Base-by-base conservation (phyloP, 2,329 filamentous ascomycete genomes). In the Pezizomycotina sp. region DNA sequence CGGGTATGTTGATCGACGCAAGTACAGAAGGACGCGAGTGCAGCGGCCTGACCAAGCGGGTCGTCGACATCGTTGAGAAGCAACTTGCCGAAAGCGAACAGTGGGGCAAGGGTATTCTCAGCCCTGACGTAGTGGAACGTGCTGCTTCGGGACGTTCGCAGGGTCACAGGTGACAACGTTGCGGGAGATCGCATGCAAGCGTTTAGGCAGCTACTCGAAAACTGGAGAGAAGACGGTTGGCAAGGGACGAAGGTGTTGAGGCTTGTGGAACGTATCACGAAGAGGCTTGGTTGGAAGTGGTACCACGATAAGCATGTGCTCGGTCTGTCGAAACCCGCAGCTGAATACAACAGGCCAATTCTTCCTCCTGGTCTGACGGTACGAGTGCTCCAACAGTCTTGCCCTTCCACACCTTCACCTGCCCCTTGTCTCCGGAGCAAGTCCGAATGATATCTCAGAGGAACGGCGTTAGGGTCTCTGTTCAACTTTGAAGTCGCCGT, bases 401-500 rank as follows among this genome's bases (percentile, higher is more conserved):
- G 1, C 89, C 89, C 0, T 98, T 98, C 53, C 89, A 98, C 56
- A 95, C 89, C 0, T 98, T 98, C 53, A 98, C 89, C 1, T 92
- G 80, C 47, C 89, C 89, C 0, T 64, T 98, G 47, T 83, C 81
- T 5, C 83, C 89, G 3, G 82, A 79, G 55, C 81, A 93, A 48
- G 82, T 98, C 42, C 77, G 89, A 10, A 71, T 79, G 53, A 98
- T 98, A 46, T 95, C 89, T 6, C 86, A 95, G 56, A 71, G 89
- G 15, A 98, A 98, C 53, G 89, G 82, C 2, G 65, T 91, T 20
- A 75, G 89, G 24, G 95, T 98, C 50, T 92, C 0, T 83, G 77
- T 47, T 89, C 83, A 3, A 92, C 89, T 0, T 60, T 98, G 10
- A 74, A 77, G 38, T 73, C 83, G 2, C 71, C 83, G 4, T 98